phyloP scores from a whole-genome alignment of 2,329 filamentous ascomycete genomes.

The Penicillium sp. region DNA sequence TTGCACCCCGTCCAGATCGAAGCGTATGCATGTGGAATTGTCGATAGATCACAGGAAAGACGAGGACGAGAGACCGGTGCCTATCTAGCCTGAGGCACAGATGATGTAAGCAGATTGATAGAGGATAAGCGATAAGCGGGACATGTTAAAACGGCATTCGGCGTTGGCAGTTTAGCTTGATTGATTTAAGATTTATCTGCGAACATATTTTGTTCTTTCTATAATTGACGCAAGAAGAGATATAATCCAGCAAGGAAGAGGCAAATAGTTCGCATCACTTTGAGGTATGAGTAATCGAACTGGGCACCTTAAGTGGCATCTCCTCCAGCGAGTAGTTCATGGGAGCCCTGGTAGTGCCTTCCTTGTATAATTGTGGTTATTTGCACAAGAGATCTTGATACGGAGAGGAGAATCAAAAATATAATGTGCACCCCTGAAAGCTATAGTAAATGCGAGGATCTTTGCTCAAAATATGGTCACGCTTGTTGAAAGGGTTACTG shows the following conservation, averaged over 20 bases:
- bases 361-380: background rate
- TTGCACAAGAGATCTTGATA: background rate
- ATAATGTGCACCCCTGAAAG: no score
- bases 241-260: no score
- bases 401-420: background rate
- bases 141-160: no score
- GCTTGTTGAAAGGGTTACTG: background rate
- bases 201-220: no score
- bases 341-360: no score
- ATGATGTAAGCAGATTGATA: background rate
- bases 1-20: background rate
- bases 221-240: no score
- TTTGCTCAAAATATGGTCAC: background rate
- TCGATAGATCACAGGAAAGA: background rate
- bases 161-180: no score
- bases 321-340: no score
- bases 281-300: no score
- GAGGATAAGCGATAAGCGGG: background rate
- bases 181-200: no score
- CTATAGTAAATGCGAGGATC: background rate
- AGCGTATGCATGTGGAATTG: background rate
- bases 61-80: background rate
- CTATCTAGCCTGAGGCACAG: background rate
- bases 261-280: no score
- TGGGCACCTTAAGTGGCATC: no score